Evolutionary conservation across 2,329 filamentous ascomycete genomes (phyloP).

Genomic region (Fusarium concolor): DNA sequence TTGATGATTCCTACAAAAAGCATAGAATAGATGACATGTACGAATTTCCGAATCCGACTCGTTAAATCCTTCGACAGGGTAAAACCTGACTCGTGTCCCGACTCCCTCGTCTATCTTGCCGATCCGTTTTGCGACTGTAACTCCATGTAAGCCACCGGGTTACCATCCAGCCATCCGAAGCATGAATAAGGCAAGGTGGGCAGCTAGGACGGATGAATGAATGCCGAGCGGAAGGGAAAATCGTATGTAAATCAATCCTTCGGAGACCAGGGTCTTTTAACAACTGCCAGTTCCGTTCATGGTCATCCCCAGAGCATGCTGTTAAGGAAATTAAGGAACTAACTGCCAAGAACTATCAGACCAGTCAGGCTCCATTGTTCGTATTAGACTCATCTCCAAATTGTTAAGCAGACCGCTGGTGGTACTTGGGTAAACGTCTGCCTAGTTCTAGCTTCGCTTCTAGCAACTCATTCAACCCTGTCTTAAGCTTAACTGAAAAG

Average conservation of each 20-base stretch:
- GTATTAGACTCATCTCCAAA: conserved; percentile 8
- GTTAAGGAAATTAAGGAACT: neutral
- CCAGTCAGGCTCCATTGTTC: neutral
- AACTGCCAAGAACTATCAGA: neutral
- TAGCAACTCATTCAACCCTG: neutral
- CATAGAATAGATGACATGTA: neutral
- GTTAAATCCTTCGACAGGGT: neutral
- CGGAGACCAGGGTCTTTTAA: neutral
- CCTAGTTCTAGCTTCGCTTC: neutral
- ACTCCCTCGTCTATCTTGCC: neutral
- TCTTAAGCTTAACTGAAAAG: neutral
- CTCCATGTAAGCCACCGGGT: neutral
- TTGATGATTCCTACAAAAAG: neutral
- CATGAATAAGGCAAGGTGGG: neutral
- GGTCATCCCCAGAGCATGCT: neutral
- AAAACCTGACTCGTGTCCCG: neutral
- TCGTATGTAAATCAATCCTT: neutral
- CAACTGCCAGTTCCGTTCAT: conserved; percentile 2
- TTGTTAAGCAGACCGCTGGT: conserved; percentile 43
- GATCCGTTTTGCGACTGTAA: conserved; percentile 1
- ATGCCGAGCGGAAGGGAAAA: conserved; percentile 8
- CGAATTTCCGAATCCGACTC: neutral
- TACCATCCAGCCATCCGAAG: neutral
- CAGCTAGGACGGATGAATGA: neutral
- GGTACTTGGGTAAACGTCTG: conserved; percentile 1